Evolutionary conservation across 768 basidiomycete species (phyloP).

Genomic region (Panus rudis): DNA sequence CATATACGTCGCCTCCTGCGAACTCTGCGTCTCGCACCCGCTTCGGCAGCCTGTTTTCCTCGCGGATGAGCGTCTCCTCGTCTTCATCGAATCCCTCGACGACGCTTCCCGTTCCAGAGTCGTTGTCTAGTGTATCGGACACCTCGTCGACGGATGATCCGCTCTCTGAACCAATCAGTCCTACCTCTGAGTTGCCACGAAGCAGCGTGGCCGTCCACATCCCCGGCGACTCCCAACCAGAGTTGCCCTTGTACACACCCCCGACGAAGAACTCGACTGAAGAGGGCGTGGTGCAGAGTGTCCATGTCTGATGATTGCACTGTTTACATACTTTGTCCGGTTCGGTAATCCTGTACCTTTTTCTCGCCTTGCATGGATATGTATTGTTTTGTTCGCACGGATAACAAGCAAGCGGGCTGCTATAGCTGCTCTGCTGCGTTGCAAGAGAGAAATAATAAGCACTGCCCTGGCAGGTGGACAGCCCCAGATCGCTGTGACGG

Average conservation of each 20-base stretch:
- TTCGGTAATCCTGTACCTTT: too few relatives aligned
- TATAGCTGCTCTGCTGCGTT: too few relatives aligned
- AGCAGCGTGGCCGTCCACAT: conserved; percentile 10
- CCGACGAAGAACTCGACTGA: not conserved
- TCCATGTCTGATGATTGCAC: not conserved
- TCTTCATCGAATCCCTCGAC: conserved; percentile 27
- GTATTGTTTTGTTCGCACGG: too few relatives aligned
- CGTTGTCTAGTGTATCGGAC: conserved; percentile 49
- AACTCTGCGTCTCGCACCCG: conserved; percentile 40
- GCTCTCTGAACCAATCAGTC: conserved; percentile 56
- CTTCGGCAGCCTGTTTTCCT: conserved; percentile 63
- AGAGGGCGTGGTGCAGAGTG: not conserved
- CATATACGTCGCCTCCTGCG: conserved; percentile 24
- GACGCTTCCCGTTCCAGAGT: conserved; percentile 21
- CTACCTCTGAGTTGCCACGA: conserved; percentile 25
- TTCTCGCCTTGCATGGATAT: too few relatives aligned
- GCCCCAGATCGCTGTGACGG: too few relatives aligned
- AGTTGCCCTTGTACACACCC: conserved; percentile 3
- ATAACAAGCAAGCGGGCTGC: too few relatives aligned
- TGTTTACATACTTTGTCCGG: not conserved
- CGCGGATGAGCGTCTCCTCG: conserved; percentile 48
- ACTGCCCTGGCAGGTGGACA: too few relatives aligned
- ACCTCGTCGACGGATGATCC: conserved; percentile 42
- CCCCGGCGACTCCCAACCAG: not conserved
- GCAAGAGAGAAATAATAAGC: too few relatives aligned